Base-by-base conservation (phyloP, 2,329 filamentous ascomycete genomes). In the Botrytis galanthina region DNA sequence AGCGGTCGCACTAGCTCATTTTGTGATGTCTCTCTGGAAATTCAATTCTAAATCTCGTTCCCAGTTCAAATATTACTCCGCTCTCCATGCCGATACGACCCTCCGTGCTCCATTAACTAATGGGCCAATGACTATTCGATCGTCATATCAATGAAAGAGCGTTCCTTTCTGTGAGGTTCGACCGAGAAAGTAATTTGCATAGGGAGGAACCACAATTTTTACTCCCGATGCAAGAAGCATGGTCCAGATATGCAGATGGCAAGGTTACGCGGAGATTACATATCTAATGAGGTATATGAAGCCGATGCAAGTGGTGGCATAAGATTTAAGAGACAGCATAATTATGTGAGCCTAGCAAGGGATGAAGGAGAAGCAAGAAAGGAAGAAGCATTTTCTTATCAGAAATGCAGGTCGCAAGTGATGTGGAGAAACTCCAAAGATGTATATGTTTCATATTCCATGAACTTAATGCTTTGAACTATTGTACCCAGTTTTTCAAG, bases 201-300 rank as follows among this genome's bases (percentile, higher is more conserved):
- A 72, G 46, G 62, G 70, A 72, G 70, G 70, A 72, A 72, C 70
- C 46, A 54, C 61, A 51, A 48, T 37, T 59, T 46, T 57, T 68
- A 42, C 48, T 57, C 37, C 48, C 70, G 48, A 57, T 68, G 37
- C 35, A 67, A 32, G 59, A 64, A 51, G 60, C 48, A 72, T 64
- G 67, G 67, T 35, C 67, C 51, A 44, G 35, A 48, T n/a, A 46
- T 72, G 70, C 62, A 72, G 70, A 39, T 42, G 46, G 61, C 70
- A 68, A 68, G 70, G 70, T 72, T 60, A 59, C 29, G n/a, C 70
- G 70, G 70, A 72, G 62, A 72, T 72, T 72, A 68, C 70, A 37
- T n/a, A 14, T 68, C 62, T 14, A 72, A 68, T 72, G 14, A 22
- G 48, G 70, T 35, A 72, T 12, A 35, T 54, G 22, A 44, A 39